These are phyloP conservation scores for Nannochloropsis gaditana DNA, from an alignment of 108 stramenopile genomes.

Conservation along the genomic window DNA sequence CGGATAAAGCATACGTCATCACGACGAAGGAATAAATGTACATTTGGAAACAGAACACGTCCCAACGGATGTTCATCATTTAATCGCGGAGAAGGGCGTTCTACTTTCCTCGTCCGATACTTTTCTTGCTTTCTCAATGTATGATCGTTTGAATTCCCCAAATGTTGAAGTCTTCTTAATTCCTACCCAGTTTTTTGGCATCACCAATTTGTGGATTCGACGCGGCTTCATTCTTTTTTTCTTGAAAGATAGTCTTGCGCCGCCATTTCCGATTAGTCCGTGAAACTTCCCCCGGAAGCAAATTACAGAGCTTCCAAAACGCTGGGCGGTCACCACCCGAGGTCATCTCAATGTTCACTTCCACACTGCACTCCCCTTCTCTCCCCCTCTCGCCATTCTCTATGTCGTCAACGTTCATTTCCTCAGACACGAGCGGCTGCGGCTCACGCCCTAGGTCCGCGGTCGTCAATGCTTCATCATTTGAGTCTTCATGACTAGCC, in stretches of 20 bases:
- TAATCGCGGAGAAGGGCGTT: too few species aligned
- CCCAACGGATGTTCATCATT: too few species aligned
- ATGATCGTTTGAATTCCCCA: too few species aligned
- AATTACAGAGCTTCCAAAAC: constrained; percentile 58
- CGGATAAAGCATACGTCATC: too few species aligned
- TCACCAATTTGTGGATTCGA: not conserved
- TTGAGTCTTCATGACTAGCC: constrained; percentile 60
- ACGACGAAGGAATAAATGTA: too few species aligned
- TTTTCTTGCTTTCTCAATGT: too few species aligned
- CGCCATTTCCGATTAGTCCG: constrained; percentile 73
- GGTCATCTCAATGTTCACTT: constrained; percentile 48
- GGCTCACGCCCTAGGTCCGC: not conserved
- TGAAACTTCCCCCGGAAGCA: constrained; percentile 62
- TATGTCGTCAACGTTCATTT: not conserved
- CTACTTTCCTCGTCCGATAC: too few species aligned
- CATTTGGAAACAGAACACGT: too few species aligned
- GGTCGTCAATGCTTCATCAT: constrained; percentile 27
- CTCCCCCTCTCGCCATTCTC: constrained; percentile 18
- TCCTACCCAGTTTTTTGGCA: too few species aligned
- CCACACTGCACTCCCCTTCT: constrained; percentile 23
- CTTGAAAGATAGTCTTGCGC: constrained; percentile 41
- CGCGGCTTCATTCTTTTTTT: not conserved
- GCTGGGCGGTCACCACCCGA: constrained; percentile 45
- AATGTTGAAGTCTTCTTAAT: too few species aligned
- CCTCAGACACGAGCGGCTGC: not conserved